Conservation (phyloP, 345 rosid species). For the Eucalyptus regnans region DNA sequence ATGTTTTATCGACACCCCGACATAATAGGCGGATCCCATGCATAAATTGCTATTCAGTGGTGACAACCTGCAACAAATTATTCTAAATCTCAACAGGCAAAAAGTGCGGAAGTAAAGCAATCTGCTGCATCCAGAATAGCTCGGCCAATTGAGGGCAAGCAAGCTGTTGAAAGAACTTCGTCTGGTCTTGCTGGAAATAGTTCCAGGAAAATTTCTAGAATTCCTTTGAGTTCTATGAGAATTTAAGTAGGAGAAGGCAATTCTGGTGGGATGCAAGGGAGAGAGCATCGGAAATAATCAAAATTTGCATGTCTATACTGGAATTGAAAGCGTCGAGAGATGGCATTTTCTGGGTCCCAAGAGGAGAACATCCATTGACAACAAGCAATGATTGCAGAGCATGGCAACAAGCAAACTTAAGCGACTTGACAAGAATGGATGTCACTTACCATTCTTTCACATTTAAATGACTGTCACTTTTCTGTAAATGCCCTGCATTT, state of each 20-base stretch:
- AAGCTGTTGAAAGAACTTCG: slow-evolving; percentile 50
- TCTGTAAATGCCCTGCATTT: background rate
- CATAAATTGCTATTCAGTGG: slow-evolving; percentile 42
- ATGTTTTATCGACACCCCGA: slow-evolving; percentile 32
- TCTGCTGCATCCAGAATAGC: slow-evolving; percentile 47
- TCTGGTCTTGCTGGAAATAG: slow-evolving; percentile 32
- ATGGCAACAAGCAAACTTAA: slow-evolving; percentile 71
- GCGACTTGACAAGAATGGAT: slow-evolving; percentile 55
- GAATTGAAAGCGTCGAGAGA: slow-evolving; percentile 87
- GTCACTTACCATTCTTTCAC: slow-evolving; percentile 60
- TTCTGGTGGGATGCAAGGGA: slow-evolving; percentile 65
- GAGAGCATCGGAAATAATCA: slow-evolving; percentile 56
- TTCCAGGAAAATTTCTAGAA: slow-evolving; percentile 46
- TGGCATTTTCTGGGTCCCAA: slow-evolving; percentile 49
- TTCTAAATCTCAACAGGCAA: slow-evolving; percentile 48
- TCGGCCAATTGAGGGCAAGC: slow-evolving; percentile 52
- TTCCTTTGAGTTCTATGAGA: slow-evolving; percentile 77
- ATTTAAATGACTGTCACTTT: slow-evolving; percentile 32
- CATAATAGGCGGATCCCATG: slow-evolving; percentile 36
- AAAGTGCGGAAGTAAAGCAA: slow-evolving; percentile 50
- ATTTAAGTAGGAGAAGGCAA: slow-evolving; percentile 56
- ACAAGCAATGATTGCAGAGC: slow-evolving; percentile 39
- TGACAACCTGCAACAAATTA: slow-evolving; percentile 39
- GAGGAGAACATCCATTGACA: slow-evolving; percentile 30
- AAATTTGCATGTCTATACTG: slow-evolving; percentile 58